A percentile compares a stretch with the other conserved stretches of the same genome.
These are phyloP conservation scores for Alternaria brassicicola DNA, from an alignment of 2,329 filamentous ascomycete genomes.

Conservation along the genomic window DNA sequence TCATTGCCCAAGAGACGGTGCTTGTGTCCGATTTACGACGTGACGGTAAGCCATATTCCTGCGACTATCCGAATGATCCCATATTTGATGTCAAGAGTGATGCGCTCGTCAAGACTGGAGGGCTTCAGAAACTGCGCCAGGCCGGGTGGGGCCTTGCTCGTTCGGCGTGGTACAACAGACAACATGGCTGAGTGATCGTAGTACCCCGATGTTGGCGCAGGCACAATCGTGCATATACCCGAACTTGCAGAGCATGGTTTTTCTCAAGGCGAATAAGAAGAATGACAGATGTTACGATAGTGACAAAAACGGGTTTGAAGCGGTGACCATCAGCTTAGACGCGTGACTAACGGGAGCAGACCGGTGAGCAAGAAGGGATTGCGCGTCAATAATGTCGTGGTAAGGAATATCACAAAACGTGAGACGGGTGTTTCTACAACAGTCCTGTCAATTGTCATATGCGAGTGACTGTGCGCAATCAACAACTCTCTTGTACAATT, in stretches of 20 bases:
- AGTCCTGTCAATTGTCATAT: constrained; percentile 31
- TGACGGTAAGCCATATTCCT: constrained; percentile 11
- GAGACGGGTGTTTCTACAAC: constrained; percentile 16
- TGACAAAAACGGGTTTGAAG: neutral
- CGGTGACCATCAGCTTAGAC: neutral
- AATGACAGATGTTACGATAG: neutral
- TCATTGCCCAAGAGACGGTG: constrained; percentile 21
- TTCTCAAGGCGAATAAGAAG: neutral
- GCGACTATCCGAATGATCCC: constrained; percentile 2
- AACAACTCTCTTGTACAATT: neutral
- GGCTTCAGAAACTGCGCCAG: constrained; percentile 10
- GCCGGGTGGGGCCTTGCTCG: constrained; percentile 13
- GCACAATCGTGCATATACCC: constrained; percentile 26
- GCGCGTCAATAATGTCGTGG: constrained; percentile 16
- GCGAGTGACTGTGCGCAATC: constrained; percentile 22
- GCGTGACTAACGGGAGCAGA: neutral
- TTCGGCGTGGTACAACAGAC: constrained; percentile 18
- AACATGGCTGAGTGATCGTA: constrained; percentile 15
- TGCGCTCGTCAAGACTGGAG: neutral
- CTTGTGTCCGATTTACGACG: constrained; percentile 1
- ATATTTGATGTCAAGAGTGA: neutral
- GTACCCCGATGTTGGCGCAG: constrained; percentile 20
- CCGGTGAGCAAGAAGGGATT: neutral
- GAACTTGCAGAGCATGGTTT: neutral
- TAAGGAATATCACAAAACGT: constrained; percentile 4